Percentiles rank a stretch among this genome's conserved stretches.
phyloP scores from a whole-genome alignment of 768 basidiomycete species.

The Lactifluus echinatus region DNA sequence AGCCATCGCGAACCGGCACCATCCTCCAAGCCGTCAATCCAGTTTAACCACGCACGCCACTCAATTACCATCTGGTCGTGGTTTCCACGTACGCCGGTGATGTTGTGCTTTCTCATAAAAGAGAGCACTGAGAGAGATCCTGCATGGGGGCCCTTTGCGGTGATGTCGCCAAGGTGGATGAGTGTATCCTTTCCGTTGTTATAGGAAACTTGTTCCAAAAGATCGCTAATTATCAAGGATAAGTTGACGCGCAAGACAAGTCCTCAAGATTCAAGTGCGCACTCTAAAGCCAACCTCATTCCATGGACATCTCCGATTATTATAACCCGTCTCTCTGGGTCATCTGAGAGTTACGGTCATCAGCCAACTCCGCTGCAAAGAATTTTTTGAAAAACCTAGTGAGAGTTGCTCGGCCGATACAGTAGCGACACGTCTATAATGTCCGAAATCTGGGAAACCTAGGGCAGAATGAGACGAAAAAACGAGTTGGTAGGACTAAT shows the following conservation, averaged over 20 bases:
- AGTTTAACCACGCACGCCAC: slow-evolving; percentile 82
- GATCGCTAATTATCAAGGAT: slow-evolving; percentile 35
- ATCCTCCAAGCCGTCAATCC: slow-evolving; percentile 45
- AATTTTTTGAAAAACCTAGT: slow-evolving; percentile 32
- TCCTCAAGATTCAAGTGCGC: slow-evolving; percentile 24
- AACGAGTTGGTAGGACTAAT: too few species aligned
- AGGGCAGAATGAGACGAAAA: neutral
- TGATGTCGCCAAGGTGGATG: slow-evolving; percentile 77
- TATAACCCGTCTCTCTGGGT: slow-evolving; percentile 49
- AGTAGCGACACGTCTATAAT: slow-evolving; percentile 35
- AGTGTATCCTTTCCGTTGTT: slow-evolving; percentile 53
- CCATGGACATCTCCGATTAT: slow-evolving; percentile 88
- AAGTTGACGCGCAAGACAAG: neutral
- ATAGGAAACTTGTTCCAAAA: slow-evolving; percentile 58
- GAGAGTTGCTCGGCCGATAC: slow-evolving; percentile 46
- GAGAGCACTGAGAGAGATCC: slow-evolving; percentile 55
- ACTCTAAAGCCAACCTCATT: slow-evolving; percentile 63
- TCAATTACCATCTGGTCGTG: slow-evolving; percentile 89
- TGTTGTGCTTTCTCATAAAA: slow-evolving; percentile 53
- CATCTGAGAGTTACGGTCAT: slow-evolving; percentile 31
- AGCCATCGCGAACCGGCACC: slow-evolving; percentile 48
- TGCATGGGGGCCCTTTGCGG: slow-evolving; percentile 55
- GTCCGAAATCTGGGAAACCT: slow-evolving; percentile 51
- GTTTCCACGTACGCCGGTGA: slow-evolving; percentile 85
- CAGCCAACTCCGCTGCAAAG: neutral